Evolutionary conservation across 768 basidiomycete genomes (phyloP).

Genomic region (Gloeopeniophorella convolvens): DNA sequence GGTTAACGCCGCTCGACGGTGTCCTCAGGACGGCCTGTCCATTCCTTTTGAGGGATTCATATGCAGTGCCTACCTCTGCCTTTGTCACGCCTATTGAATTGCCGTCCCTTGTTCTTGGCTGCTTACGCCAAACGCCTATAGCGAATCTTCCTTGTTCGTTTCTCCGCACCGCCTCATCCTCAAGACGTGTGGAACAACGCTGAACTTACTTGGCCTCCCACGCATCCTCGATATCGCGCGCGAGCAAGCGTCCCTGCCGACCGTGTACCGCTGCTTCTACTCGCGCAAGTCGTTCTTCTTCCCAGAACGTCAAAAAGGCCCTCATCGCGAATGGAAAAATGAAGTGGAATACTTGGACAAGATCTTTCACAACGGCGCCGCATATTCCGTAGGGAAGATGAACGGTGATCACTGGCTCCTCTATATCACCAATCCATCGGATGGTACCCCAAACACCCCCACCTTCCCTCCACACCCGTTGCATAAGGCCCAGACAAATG

Average conservation of each 20-base stretch:
- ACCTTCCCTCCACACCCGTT: constrained; percentile 15
- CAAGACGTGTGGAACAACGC: constrained; percentile 98
- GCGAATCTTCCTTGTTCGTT: constrained; percentile 96
- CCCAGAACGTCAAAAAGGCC: constrained; percentile 89
- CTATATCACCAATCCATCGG: constrained; percentile 71
- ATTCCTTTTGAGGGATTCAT: constrained; percentile 8
- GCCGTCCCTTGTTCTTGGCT: constrained; percentile 2
- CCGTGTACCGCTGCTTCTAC: constrained; percentile 92
- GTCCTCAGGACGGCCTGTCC: neutral
- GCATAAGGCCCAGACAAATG: constrained; percentile 5
- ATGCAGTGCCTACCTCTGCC: no score
- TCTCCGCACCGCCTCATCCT: constrained; percentile 93
- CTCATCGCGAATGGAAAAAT: constrained; percentile 88
- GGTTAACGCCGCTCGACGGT: neutral
- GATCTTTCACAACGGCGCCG: constrained; percentile 82
- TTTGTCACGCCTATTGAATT: neutral
- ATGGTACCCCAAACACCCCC: constrained; percentile 22
- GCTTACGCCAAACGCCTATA: constrained; percentile 31
- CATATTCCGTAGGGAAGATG: constrained; percentile 95
- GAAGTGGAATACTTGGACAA: constrained; percentile 90
- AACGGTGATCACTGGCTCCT: constrained; percentile 99
- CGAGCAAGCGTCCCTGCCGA: constrained; percentile 52
- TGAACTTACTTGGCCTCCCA: constrained; percentile 92
- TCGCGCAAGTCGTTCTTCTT: constrained; percentile 99
- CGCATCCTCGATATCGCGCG: constrained; percentile 92